Base-by-base conservation (phyloP, 2,329 filamentous ascomycete species). In the Pyrenophora teres region DNA sequence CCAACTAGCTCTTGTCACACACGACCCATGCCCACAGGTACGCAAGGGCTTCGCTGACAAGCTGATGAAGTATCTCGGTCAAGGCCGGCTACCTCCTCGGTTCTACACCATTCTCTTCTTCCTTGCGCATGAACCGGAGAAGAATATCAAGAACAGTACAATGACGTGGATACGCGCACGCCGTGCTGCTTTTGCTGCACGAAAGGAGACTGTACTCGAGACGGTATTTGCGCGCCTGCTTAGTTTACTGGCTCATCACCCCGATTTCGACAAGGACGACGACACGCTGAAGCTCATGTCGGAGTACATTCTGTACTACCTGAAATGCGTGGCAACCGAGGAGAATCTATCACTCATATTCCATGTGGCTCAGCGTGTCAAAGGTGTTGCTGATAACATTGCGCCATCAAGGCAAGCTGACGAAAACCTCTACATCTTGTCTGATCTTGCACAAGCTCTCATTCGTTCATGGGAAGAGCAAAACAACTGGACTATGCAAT, bases 21-120 rank as follows among this genome's bases (percentile, higher is more conserved):
- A 97, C 69, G 92, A 97, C 67, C 80, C 81, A 5, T 81, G 89
- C 42, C 77, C 83, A 2, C 82, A 87, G 58, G 91, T 97, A 23
- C 87, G 94, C 30, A 83, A 82, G 40, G 84, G 83, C 1, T 97
- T 99, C 65, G 81, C 94, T 46, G 85, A 87, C 65, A 92, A 92
- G 63, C 78, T 99, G 35, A 94, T 96, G 75, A 97, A 96, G 75
- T 93, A 96, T 66, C 83, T 97, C 4, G 88, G 89, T 8, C 84
- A 88, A 46, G 83, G 83, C 48, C 85, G 82, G 60, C 80, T 96
- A 2, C 81, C 85, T 1, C 78, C 82, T 10, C 86, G 93, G 8
- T 99, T 95, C 80, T 94, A 96, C 72, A 89, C 90, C 0, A 87
- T 96, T 35, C 81, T 96, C 5, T 97, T 97, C 77, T 78, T 97